Evolutionary conservation across 1,284 basidiomycete genomes (phyloP).

Genomic region (Pseudozyma pruni): DNA sequence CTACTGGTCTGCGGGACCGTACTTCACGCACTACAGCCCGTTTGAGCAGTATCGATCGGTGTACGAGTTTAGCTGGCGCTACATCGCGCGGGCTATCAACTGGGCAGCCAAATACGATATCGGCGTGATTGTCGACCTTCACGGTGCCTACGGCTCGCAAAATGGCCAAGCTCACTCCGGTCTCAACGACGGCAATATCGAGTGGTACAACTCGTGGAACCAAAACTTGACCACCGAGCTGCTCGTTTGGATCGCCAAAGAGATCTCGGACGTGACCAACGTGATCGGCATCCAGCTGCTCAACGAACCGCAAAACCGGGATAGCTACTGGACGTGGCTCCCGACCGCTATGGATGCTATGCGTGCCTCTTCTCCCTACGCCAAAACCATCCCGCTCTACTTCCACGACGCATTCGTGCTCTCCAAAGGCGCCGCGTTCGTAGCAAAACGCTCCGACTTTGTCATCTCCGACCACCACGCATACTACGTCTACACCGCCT

Average conservation of each 20-base stretch:
- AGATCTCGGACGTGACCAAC: conserved; percentile 76
- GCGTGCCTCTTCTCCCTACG: conserved; percentile 71
- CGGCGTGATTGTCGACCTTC: conserved; percentile 80
- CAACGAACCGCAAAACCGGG: conserved; percentile 75
- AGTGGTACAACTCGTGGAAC: conserved; percentile 72
- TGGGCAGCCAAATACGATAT: conserved; percentile 76
- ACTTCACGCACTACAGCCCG: conserved; percentile 71
- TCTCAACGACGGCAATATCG: conserved; percentile 74
- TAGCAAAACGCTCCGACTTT: conserved; percentile 75
- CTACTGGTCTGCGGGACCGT: conserved; percentile 68
- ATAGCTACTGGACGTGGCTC: conserved; percentile 63
- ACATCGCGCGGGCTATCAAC: conserved; percentile 75
- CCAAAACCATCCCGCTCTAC: conserved; percentile 75
- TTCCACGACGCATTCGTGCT: conserved; percentile 80
- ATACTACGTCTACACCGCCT: conserved; percentile 72
- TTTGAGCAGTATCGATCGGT: conserved; percentile 74
- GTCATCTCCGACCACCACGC: conserved; percentile 82
- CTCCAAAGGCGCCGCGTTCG: conserved; percentile 73
- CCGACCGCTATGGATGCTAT: conserved; percentile 72
- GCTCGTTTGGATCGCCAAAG: conserved; percentile 73
- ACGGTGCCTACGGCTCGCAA: conserved; percentile 78
- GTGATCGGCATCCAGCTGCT: conserved; percentile 79
- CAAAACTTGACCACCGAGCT: conserved; percentile 74
- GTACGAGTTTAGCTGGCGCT: conserved; percentile 75
- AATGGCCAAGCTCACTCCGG: conserved; percentile 78